Evolutionary conservation across 148 eudicot species (phyloP), one percentile per base, ranked within the genome.

Genomic region (Vaccinium myrtillus): DNA sequence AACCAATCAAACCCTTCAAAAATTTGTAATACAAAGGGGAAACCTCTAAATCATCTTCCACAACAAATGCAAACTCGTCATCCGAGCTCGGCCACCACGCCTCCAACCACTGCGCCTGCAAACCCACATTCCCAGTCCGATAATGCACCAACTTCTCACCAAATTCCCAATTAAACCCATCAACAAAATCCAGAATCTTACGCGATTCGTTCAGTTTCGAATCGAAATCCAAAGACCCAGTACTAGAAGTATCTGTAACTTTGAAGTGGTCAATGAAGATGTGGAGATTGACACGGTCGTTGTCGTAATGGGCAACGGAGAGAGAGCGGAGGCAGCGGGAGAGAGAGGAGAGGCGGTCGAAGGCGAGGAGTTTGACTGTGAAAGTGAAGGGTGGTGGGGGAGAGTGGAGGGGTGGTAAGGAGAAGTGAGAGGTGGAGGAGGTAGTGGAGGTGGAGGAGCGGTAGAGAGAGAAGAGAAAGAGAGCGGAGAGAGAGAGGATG

Each of bases 81-180:
- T 97, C 98, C 2, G 91, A 87, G 15, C 75, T 49, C 15, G 99
- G 99, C 98, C 98, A 97, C 99, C 99, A 97, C 2, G 98, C 92
- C 85, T 97, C 98, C 51, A 97, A 74, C 99, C 99, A 97, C 87
- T 97, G 99, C 8, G 95, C 96, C 85, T 95, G 98, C 43, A 97
- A 86, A 10, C 99, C 99, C 54, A 91, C 99, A 85, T 97, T 97
- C 4, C 81, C 80, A 15, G 92, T 94, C 88, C 99, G 80, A 80
- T 93, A 95, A 88, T 95, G 99, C 80, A 97, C 95, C 77, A 92
- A 12, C 88, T 94, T 94, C 18, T 89, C 79, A 23, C 95, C 99
- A 81, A 83, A 91, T 43, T 21, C 87, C 98, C 96, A 97, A 58
- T 27, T 77, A 84, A 94, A 97, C 81, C 94, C 90, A 88, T 95